Evolutionary conservation across 148 eudicot genomes (phyloP), one percentile per base, ranked within the genome.

Genomic region (Talinum fruticosum): DNA sequence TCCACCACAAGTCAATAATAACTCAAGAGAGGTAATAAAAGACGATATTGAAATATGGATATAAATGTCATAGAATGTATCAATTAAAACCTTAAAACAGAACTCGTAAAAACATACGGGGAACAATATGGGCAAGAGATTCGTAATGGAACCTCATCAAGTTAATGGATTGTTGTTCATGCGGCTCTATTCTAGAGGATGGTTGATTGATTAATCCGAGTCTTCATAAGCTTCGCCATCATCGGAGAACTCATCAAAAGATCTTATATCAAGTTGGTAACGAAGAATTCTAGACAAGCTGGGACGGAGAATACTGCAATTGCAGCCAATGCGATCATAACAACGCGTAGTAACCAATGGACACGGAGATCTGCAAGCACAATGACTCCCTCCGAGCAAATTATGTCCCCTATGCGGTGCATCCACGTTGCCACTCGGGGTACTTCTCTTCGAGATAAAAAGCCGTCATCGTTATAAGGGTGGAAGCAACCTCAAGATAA

Each of bases 241-340:
- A 82, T 78, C 84, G 47, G 84, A 78, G 47, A 82, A 78, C 32
- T 82, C 84, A 75, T 82, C 84, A 49, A 82, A 82, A 53, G 81
- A 69, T 78, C 84, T 74, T 19, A 82, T 82, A 78, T 82, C 84
- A 23, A 82, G 81, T 64, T 82, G 84, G 71, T 82, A 82, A 23
- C 84, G 84, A 34, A 82, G 81, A 30, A 82, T 62, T 69, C 84
- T n/a, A n/a, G n/a, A n/a, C n/a, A n/a, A n/a, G n/a, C n/a, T n/a
- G n/a, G n/a, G n/a, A n/a, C n/a, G n/a, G n/a, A n/a, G n/a, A n/a
- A n/a, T n/a, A n/a, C n/a, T n/a, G n/a, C n/a, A n/a, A n/a, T n/a
- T n/a, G n/a, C n/a, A n/a, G n/a, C n/a, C n/a, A n/a, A n/a, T n/a
- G n/a, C n/a, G n/a, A n/a, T n/a, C n/a, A n/a, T n/a, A n/a, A n/a